Conservation (phyloP, 345 rosid species). For the Bruguiera gymnorhiza region DNA sequence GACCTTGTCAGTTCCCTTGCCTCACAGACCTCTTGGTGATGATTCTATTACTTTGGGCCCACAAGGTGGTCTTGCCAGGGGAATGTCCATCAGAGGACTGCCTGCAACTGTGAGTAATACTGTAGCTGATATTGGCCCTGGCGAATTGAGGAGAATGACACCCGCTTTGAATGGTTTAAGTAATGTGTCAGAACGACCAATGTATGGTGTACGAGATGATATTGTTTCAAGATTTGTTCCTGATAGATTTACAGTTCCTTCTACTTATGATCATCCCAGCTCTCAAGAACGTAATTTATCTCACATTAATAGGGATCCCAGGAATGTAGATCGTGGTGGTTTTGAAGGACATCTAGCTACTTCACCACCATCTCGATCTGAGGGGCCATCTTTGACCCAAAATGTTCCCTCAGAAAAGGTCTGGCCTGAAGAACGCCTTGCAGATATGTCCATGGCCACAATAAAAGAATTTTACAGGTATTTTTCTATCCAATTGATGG, state of each 20-base stretch:
- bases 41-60: constrained; percentile 90
- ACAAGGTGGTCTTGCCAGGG: constrained; percentile 96
- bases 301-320: constrained; percentile 47
- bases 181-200: constrained; percentile 40
- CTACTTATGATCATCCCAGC: constrained; percentile 42
- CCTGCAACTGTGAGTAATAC: constrained; percentile 34
- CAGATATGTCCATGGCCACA: constrained; percentile 58
- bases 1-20: constrained; percentile 62
- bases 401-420: constrained; percentile 47
- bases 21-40: constrained; percentile 63
- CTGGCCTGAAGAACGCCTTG: constrained; percentile 57
- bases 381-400: constrained; percentile 39
- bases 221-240: constrained; percentile 38
- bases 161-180: constrained; percentile 60
- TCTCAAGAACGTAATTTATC: constrained; percentile 49
- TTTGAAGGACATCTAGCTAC: constrained; percentile 50
- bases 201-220: constrained; percentile 49
- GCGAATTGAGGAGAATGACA: constrained; percentile 56
- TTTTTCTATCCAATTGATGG: neutral
- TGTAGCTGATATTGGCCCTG: constrained; percentile 42
- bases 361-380: constrained; percentile 46
- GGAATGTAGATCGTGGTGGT: constrained; percentile 40
- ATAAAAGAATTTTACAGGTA: constrained; percentile 97
- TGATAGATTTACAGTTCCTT: constrained; percentile 50
- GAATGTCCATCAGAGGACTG: constrained; percentile 79